Evolutionary conservation across 345 rosid genomes (phyloP), one percentile per base, ranked within the genome.

Genomic region (Aquilaria sinensis): DNA sequence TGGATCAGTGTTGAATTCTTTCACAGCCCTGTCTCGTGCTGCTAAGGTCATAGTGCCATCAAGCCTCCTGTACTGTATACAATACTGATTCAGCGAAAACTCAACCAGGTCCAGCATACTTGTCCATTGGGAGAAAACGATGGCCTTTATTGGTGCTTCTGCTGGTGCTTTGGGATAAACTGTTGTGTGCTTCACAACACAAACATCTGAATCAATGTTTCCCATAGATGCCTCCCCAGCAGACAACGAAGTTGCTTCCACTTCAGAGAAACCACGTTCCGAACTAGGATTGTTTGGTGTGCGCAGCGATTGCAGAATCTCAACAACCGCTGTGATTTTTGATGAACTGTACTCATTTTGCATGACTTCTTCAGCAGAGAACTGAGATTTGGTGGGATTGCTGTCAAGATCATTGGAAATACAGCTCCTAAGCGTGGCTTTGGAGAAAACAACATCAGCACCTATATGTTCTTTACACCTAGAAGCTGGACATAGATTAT

Each of bases 121-220:
- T 51, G 96, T 93, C 97, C 98, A 93, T 71, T 93, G 98, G 45
- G 97, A 85, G 81, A 93, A 93, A 66, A 93, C 65, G 58, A 93
- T 90, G 37, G 97, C 66, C 77, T 93, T 93, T 58, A 81, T 66
- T 23, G 96, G 89, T 57, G 74, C 81, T 48, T 58, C 74, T 45
- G 61, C 71, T 13, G 72, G 73, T 51, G 68, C 50, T 66, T 58
- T 67, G 45, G 82, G 72, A 55, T 51, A 55, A 60, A 72, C 62
- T n/a, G 70, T 77, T 45, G 81, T 72, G 69, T 63, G 72, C 75
- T 74, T 72, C 57, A 71, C 64, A 57, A 65, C 82, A 74, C 68
- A 69, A 61, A 51, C 69, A 53, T 73, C 70, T 65, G 68, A 75
- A 13, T 2, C 29, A 49, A 33, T 43, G 60, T 12, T 31, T 47